Conservation (phyloP, 495 filamentous ascomycete genomes). For the Pyrenopolyporus hunteri region DNA sequence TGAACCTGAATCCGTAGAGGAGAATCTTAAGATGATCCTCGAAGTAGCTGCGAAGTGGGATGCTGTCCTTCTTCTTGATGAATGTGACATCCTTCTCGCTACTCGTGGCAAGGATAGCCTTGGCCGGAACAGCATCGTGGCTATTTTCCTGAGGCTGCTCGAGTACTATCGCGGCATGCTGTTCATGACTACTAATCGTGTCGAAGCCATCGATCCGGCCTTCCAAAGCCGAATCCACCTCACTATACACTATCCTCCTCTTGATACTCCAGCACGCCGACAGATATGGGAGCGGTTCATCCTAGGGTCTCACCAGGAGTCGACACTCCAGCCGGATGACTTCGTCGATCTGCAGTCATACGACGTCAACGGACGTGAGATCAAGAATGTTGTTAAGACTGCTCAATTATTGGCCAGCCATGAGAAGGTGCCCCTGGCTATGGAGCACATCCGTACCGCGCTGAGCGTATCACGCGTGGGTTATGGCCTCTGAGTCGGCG, state of each 20-base stretch:
- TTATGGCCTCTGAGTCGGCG: not conserved
- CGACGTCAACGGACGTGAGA: conserved; percentile 51
- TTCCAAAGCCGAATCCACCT: conserved; percentile 62
- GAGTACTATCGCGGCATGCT: conserved; percentile 64
- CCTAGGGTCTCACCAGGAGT: conserved; percentile 15
- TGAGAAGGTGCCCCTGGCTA: conserved; percentile 15
- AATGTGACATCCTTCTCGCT: conserved; percentile 71
- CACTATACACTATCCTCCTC: conserved; percentile 53
- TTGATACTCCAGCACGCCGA: conserved; percentile 45
- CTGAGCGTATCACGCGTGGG: conserved; percentile 28
- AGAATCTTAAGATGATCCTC: conserved; percentile 56
- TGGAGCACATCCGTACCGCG: conserved; percentile 27
- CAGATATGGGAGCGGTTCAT: conserved; percentile 46
- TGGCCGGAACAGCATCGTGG: conserved; percentile 60
- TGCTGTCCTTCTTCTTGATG: conserved; percentile 64
- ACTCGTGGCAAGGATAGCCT: conserved; percentile 56
- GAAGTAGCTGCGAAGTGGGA: conserved; percentile 57
- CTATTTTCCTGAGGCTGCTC: conserved; percentile 60
- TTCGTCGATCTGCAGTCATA: conserved; percentile 46
- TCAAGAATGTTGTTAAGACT: conserved; percentile 64
- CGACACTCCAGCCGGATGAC: conserved; percentile 32
- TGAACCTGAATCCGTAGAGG: conserved; percentile 53
- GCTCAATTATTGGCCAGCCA: conserved; percentile 44
- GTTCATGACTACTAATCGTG: conserved; percentile 64
- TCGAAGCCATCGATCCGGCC: conserved; percentile 57